A percentile compares a stretch with the other conserved stretches of the same genome.
phyloP scores from a whole-genome alignment of 2,329 filamentous ascomycete genomes.

The Myriosclerotinia curreyana region DNA sequence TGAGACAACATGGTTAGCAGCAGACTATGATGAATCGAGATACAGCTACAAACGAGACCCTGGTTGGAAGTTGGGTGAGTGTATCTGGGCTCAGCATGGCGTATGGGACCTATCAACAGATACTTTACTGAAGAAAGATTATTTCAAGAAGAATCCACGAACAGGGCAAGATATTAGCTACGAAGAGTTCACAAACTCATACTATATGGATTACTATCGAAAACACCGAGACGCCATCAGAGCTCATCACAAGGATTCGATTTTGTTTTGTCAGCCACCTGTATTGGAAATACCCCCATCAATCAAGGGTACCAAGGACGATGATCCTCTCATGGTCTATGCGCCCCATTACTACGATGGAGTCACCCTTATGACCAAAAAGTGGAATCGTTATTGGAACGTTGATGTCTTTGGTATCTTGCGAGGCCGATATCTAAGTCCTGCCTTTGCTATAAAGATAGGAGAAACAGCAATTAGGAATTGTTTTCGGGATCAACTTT shows the following conservation, averaged over 20 bases:
- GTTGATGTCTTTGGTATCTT: constrained; percentile 92
- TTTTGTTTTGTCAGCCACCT: constrained; percentile 88
- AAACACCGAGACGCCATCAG: constrained; percentile 73
- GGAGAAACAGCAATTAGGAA: constrained; percentile 94
- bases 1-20: constrained; percentile 76
- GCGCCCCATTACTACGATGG: constrained; percentile 97
- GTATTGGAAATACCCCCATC: constrained; percentile 86
- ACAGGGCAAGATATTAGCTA: constrained; percentile 75
- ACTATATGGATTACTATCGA: constrained; percentile 84
- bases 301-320: constrained; percentile 83
- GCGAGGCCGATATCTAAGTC: constrained; percentile 81
- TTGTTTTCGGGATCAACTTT: constrained; percentile 84
- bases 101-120: constrained; percentile 86
- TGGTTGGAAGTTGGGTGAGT: constrained; percentile 89
- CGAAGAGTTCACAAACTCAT: constrained; percentile 82
- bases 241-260: constrained; percentile 70
- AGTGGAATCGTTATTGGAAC: constrained; percentile 98
- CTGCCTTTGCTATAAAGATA: constrained; percentile 87
- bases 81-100: constrained; percentile 94
- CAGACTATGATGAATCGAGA: constrained; percentile 76
- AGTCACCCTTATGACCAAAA: constrained; percentile 94
- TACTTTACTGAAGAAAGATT: constrained; percentile 75
- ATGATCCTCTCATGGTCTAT: constrained; percentile 87
- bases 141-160: constrained; percentile 76
- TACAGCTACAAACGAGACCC: constrained; percentile 90